These are phyloP conservation scores for Letharia columbiana DNA, from an alignment of 495 filamentous ascomycete species.

Conservation along the genomic window DNA sequence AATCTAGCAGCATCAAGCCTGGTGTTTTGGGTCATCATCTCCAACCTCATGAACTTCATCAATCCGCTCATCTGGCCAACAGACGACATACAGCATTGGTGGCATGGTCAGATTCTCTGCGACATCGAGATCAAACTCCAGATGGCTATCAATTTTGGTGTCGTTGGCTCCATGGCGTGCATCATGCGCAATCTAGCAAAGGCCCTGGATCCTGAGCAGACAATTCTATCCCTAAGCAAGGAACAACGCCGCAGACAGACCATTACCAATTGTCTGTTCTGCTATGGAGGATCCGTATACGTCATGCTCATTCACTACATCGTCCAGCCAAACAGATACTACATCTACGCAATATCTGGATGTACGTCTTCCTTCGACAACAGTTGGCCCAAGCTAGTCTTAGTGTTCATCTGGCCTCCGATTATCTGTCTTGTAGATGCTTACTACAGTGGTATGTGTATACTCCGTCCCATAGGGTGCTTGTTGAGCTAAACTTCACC, in stretches of 20 bases:
- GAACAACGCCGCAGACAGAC: conserved; percentile 45
- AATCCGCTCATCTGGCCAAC: conserved; percentile 78
- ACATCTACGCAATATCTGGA: conserved; percentile 63
- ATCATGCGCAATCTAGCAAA: conserved; percentile 68
- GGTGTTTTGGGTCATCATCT: conserved; percentile 52
- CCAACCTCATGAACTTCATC: conserved; percentile 61
- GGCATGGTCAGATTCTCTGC: conserved; percentile 66
- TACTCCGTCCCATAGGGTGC: not conserved
- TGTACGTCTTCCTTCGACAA: conserved; percentile 56
- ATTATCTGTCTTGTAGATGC: conserved; percentile 54
- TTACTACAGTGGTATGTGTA: conserved; percentile 58
- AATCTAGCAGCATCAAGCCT: conserved; percentile 56
- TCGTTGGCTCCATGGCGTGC: conserved; percentile 51
- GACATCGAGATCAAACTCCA: conserved; percentile 71
- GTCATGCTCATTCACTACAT: conserved; percentile 60
- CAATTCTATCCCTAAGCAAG: conserved; percentile 44
- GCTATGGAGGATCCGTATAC: conserved; percentile 57
- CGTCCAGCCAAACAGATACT: conserved; percentile 62
- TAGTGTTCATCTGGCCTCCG: conserved; percentile 58
- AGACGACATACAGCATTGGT: conserved; percentile 61
- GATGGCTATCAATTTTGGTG: conserved; percentile 53
- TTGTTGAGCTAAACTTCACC: conserved; percentile 17
- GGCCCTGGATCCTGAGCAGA: conserved; percentile 57
- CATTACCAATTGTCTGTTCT: conserved; percentile 56
- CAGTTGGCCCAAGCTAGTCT: conserved; percentile 61